These are phyloP conservation scores for Leccinum boreale DNA, from an alignment of 768 basidiomycete genomes.

Conservation along the genomic window DNA sequence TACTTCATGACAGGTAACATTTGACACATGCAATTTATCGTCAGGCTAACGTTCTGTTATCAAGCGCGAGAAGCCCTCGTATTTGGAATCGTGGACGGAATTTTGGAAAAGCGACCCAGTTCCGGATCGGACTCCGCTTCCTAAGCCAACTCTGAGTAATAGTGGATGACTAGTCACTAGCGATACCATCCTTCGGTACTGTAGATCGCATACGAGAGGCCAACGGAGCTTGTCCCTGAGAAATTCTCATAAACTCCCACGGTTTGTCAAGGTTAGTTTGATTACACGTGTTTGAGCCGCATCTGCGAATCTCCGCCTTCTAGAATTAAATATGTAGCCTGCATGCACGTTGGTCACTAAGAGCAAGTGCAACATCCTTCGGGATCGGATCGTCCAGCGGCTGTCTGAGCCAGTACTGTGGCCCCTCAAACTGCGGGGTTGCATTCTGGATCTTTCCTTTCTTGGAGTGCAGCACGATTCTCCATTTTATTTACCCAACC, in stretches of 20 bases:
- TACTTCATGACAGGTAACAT: slow-evolving; percentile 87
- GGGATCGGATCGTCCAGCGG: slow-evolving; percentile 25
- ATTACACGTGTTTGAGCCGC: slow-evolving; percentile 24
- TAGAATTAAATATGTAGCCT: slow-evolving; percentile 12
- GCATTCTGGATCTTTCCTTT: slow-evolving; percentile 13
- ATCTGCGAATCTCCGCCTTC: slow-evolving; percentile 23
- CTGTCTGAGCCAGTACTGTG: neutral
- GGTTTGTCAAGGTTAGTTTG: slow-evolving; percentile 9
- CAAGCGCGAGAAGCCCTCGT: slow-evolving; percentile 82
- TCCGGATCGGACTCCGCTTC: slow-evolving; percentile 37
- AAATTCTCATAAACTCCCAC: slow-evolving; percentile 19
- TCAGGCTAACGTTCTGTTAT: slow-evolving; percentile 21
- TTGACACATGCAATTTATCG: slow-evolving; percentile 10
- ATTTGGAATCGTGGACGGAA: slow-evolving; percentile 92
- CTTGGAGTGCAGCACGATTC: slow-evolving; percentile 2
- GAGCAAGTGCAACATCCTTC: slow-evolving; percentile 10
- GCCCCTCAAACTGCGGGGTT: slow-evolving; percentile 33
- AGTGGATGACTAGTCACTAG: neutral
- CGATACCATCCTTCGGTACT: slow-evolving; percentile 4
- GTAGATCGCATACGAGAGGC: slow-evolving; percentile 3
- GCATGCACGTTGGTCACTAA: slow-evolving; percentile 9
- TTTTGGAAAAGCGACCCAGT: slow-evolving; percentile 74
- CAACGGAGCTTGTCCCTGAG: slow-evolving; percentile 6
- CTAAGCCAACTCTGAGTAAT: slow-evolving; percentile 9
- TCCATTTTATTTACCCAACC: slow-evolving; percentile 20